Conservation (phyloP, 768 basidiomycete genomes). For the Termitomyces sp. region DNA sequence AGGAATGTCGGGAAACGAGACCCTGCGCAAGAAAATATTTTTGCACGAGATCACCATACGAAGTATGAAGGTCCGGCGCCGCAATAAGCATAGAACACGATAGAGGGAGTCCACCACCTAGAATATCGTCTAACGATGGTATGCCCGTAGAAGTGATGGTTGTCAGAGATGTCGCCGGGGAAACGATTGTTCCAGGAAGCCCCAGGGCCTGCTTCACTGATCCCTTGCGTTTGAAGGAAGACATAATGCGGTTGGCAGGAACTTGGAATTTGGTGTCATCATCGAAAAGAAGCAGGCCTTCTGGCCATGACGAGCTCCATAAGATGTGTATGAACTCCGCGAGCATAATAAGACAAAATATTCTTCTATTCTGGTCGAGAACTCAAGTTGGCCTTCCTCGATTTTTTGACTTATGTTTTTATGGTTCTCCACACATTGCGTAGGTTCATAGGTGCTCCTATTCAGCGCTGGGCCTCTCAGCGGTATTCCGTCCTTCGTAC, state of each 20-base stretch:
- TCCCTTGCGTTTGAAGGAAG: conserved; percentile 73
- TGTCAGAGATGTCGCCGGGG: conserved; percentile 49
- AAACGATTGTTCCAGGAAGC: conserved; percentile 51
- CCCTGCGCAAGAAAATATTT: conserved; percentile 92
- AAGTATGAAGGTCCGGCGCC: conserved; percentile 83
- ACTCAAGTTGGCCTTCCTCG: background rate
- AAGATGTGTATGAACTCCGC: conserved; percentile 2
- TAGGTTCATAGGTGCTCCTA: background rate
- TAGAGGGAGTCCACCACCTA: conserved; percentile 87
- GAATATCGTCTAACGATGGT: conserved; percentile 89
- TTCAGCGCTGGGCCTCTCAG: background rate
- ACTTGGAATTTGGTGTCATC: background rate
- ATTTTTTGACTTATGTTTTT: background rate
- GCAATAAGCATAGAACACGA: conserved; percentile 67
- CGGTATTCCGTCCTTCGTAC: conserved; percentile 8
- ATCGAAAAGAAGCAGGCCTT: background rate
- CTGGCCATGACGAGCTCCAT: background rate
- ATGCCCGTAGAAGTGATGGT: conserved; percentile 79
- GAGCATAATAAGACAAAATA: background rate
- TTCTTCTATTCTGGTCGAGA: background rate
- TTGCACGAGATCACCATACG: conserved; percentile 79
- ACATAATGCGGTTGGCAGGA: conserved; percentile 36
- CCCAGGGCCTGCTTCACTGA: conserved; percentile 35
- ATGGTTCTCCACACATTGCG: conserved; percentile 3
- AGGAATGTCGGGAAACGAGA: conserved; percentile 60